Evolutionary conservation across 257 asterid genomes (phyloP).

Genomic region (Cordia subcordata): DNA sequence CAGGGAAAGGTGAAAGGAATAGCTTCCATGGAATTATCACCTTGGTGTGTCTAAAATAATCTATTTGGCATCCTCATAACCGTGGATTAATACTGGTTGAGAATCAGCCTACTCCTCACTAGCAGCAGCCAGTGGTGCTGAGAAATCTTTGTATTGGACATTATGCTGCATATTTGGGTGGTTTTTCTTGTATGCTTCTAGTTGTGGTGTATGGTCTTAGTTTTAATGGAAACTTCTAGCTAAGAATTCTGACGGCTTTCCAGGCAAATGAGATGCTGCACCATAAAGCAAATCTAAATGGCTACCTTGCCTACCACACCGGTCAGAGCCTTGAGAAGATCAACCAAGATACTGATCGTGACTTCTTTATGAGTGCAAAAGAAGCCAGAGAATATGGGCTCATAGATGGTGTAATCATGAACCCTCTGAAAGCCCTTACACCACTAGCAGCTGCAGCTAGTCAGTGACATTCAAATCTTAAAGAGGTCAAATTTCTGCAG

Average conservation of each 20-base stretch:
- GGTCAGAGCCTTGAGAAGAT: slow-evolving; percentile 93
- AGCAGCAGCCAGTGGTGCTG: no score
- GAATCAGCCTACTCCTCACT: no score
- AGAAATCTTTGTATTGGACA: no score
- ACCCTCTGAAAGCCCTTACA: slow-evolving; percentile 85
- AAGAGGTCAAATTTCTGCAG: background rate
- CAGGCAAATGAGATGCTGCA: slow-evolving; percentile 97
- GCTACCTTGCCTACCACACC: slow-evolving; percentile 91
- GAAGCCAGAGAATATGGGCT: slow-evolving; percentile 95
- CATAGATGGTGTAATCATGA: slow-evolving; percentile 82
- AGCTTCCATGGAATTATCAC: no score
- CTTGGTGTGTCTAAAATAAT: no score
- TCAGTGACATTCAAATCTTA: background rate
- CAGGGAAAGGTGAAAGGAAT: no score
- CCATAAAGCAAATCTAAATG: slow-evolving; percentile 82
- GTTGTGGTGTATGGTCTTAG: no score
- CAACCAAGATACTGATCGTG: slow-evolving; percentile 88
- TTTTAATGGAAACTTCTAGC: no score
- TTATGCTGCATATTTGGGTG: no score
- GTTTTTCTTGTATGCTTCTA: no score
- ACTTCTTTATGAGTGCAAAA: slow-evolving; percentile 93
- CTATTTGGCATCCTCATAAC: no score
- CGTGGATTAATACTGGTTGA: no score
- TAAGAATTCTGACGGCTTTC: background rate
- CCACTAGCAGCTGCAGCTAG: slow-evolving; percentile 63